Evolutionary conservation across 2,329 filamentous ascomycete species (phyloP), one percentile per base, ranked within the genome.

Genomic region (Parafenestella ontariensis): DNA sequence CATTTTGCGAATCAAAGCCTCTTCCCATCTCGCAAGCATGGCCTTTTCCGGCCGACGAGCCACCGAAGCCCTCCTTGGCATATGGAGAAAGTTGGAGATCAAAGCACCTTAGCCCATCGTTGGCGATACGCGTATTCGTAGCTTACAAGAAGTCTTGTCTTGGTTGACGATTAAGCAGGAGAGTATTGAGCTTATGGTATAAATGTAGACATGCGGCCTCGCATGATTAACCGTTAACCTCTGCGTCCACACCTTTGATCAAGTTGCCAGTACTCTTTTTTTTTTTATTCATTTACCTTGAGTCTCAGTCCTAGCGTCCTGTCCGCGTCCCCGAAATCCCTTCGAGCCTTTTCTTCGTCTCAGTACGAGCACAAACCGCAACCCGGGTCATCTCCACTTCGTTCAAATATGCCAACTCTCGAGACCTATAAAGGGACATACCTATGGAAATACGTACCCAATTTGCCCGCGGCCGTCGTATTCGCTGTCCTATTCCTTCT

Each of bases 401-500:
- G 23, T 23, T 8, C 28, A 28, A 41, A 39, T 13, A 64, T 64
- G 54, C 49, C 56, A 1, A 31, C 33, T 20, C 49, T 59, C 13
- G 47, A 62, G 20, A 55, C 37, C 7, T 63, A 52, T 55, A 43
- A 52, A 24, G 61, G 56, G 23, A 21, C 37, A 2, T 55, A 59
- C 17, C 50, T 62, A 5, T 69, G 58, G 54, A 41, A 75, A 48
- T 81, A 81, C 49, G 61, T 69, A 1, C 81, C 82, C 0, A 80
- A 74, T 0, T 54, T 83, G 0, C 62, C 75, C 0, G 80, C 76
- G 0, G 83, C 81, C 1, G 65, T 79, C 17, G 69, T 81, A 5
- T 83, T 84, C 54, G 66, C 73, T 9, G 56, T 78, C 23, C 64
- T 86, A 1, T 85, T 85, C 62, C 48, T 64, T 5, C 17, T 76